Conservation (phyloP, 2,329 filamentous ascomycete species). For the Pyricularia pennisetigena region DNA sequence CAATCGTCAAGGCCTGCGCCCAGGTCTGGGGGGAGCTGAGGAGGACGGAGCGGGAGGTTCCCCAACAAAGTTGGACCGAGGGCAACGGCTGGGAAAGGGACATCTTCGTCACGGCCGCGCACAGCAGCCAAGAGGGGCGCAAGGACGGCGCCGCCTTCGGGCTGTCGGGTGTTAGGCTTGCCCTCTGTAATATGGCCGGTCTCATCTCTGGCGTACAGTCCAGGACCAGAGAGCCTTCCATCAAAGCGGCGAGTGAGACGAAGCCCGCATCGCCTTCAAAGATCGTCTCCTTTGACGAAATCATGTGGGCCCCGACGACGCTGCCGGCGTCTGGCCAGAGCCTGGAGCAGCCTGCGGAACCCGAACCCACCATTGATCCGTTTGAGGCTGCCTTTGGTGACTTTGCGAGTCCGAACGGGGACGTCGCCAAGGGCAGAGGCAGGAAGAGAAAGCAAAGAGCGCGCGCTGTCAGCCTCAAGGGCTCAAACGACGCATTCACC, state of each 20-base stretch:
- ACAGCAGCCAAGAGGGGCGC: conserved; percentile 13
- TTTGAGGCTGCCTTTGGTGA: neutral
- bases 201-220: conserved; percentile 12
- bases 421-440: neutral
- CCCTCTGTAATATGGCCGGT: conserved; percentile 23
- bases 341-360: neutral
- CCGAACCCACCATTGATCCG: neutral
- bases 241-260: neutral
- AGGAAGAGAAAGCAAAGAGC: neutral
- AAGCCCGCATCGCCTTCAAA: conserved; percentile 5
- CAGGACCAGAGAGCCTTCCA: neutral
- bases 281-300: conserved; percentile 24
- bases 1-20: conserved; percentile 14
- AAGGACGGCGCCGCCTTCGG: conserved; percentile 16
- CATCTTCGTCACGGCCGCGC: conserved; percentile 22
- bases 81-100: conserved; percentile 20
- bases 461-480: neutral
- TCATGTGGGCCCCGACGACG: conserved; percentile 12
- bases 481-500: neutral
- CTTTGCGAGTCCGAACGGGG: neutral
- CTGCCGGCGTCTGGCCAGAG: neutral
- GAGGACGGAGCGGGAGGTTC: conserved; percentile 13
- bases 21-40: conserved; percentile 20
- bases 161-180: conserved; percentile 20
- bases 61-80: conserved; percentile 15